Evolutionary conservation across 495 filamentous ascomycete species (phyloP).

Genomic region (Hypoxylon fuscum): DNA sequence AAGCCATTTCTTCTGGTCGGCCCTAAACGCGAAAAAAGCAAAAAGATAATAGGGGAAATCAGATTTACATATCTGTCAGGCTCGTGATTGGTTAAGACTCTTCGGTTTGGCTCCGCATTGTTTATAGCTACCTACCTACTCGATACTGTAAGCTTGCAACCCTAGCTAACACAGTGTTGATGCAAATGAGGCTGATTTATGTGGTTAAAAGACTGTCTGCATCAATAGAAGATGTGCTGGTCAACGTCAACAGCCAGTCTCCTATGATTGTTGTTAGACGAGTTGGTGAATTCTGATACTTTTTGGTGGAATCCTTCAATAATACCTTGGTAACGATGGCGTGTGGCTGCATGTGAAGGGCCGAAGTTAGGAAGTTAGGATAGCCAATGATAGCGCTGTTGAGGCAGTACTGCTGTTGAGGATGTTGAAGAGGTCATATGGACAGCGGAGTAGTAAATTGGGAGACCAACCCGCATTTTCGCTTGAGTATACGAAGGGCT

Average conservation of each 20-base stretch:
- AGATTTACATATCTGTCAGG: slow-evolving; percentile 22
- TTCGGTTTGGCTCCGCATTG: slow-evolving; percentile 30
- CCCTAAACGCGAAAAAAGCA: slow-evolving; percentile 29
- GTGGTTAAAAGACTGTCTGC: not conserved
- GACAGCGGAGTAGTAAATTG: no score
- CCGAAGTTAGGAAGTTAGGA: no score
- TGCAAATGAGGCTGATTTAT: slow-evolving; percentile 17
- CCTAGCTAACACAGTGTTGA: slow-evolving; percentile 23
- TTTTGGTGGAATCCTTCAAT: not conserved
- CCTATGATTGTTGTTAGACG: not conserved
- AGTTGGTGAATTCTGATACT: not conserved
- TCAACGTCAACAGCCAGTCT: no score
- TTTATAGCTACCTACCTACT: slow-evolving; percentile 16
- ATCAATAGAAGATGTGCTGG: not conserved
- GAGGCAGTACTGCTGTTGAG: no score
- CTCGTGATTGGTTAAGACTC: slow-evolving; percentile 30
- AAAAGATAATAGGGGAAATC: slow-evolving; percentile 29
- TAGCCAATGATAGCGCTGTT: no score
- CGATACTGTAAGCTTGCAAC: not conserved
- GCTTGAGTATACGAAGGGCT: no score
- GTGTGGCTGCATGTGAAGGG: no score
- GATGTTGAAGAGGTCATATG: no score
- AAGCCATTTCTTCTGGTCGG: slow-evolving; percentile 32
- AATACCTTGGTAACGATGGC: no score
- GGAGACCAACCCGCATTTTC: no score